A percentile compares a stretch with the other conserved stretches of the same genome.
These are phyloP conservation scores for Calonectria crousiana DNA, from an alignment of 2,329 filamentous ascomycete genomes.

Conservation along the genomic window DNA sequence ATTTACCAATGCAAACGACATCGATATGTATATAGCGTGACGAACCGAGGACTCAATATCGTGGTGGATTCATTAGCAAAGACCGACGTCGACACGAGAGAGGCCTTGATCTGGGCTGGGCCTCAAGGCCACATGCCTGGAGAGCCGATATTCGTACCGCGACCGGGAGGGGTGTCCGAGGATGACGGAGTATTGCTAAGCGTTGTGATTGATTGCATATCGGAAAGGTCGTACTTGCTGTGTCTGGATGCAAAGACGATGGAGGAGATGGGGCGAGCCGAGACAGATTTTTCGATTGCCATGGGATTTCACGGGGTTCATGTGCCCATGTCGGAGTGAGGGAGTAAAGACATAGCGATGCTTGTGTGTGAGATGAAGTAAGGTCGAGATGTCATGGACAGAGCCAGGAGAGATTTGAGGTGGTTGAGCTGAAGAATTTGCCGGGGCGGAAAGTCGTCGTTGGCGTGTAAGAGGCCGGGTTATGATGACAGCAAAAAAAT, in stretches of 20 bases:
- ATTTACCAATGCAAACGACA: slow-evolving; percentile 62
- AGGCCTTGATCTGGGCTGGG: slow-evolving; percentile 68
- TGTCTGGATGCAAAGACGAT: slow-evolving; percentile 73
- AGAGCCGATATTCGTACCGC: slow-evolving; percentile 75
- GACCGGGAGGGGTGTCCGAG: slow-evolving; percentile 59
- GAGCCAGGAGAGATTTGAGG: background rate
- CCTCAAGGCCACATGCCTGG: slow-evolving; percentile 73
- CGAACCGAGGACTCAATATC: slow-evolving; percentile 68
- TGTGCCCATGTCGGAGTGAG: slow-evolving; percentile 24
- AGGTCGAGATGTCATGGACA: background rate
- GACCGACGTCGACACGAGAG: slow-evolving; percentile 69
- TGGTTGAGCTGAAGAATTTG: background rate
- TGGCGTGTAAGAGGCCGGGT: background rate
- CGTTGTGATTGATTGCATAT: slow-evolving; percentile 73
- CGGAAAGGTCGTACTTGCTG: slow-evolving; percentile 72
- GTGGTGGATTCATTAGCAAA: slow-evolving; percentile 75
- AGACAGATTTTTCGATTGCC: slow-evolving; percentile 69
- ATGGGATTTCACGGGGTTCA: slow-evolving; percentile 76
- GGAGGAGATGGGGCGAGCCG: slow-evolving; percentile 73
- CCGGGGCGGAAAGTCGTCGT: background rate
- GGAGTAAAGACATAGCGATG: background rate
- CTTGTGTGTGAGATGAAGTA: background rate
- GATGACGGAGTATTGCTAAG: slow-evolving; percentile 74
- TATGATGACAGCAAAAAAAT: background rate
- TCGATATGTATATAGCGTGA: slow-evolving; percentile 71